phyloP scores from a whole-genome alignment of 148 eudicot species.

The Persicaria tinctoria region DNA sequence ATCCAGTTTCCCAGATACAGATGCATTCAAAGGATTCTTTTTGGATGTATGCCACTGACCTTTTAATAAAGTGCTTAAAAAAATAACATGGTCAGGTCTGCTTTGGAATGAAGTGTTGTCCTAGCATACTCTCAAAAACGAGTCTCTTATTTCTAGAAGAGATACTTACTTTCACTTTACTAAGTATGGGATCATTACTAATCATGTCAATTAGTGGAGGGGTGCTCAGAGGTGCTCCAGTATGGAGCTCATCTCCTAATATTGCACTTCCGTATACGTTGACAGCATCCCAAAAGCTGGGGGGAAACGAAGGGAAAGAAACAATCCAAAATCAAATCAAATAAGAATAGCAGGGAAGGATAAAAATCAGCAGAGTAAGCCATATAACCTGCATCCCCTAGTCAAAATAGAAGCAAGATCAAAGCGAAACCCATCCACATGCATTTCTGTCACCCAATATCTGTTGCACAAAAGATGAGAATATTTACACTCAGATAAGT shows the following conservation, averaged over 20 bases:
- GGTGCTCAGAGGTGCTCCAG: conserved; percentile 74
- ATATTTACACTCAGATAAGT: background rate
- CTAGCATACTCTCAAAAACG: background rate
- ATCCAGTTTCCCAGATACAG: background rate
- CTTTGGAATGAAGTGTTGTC: background rate
- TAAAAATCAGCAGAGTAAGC: conserved; percentile 2
- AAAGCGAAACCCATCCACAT: conserved; percentile 98
- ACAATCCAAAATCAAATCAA: background rate
- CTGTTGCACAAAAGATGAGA: conserved; percentile 31
- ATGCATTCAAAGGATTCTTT: background rate
- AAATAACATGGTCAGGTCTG: background rate
- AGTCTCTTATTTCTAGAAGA: background rate
- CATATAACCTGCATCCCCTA: conserved; percentile 79
- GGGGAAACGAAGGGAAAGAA: conserved; percentile 17
- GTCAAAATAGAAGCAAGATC: conserved; percentile 98
- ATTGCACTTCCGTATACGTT: conserved; percentile 67
- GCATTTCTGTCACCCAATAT: conserved; percentile 99
- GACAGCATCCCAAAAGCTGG: conserved; percentile 75
- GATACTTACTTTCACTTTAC: conserved; percentile 58
- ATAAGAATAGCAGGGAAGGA: conserved; percentile 7
- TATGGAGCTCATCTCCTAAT: conserved; percentile 55
- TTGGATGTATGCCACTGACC: background rate
- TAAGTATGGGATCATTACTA: conserved; percentile 89
- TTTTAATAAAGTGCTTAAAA: background rate
- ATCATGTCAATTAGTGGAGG: conserved; percentile 95